phyloP scores from a whole-genome alignment of 2,329 filamentous ascomycete genomes.

The Periconia macrospinosa region DNA sequence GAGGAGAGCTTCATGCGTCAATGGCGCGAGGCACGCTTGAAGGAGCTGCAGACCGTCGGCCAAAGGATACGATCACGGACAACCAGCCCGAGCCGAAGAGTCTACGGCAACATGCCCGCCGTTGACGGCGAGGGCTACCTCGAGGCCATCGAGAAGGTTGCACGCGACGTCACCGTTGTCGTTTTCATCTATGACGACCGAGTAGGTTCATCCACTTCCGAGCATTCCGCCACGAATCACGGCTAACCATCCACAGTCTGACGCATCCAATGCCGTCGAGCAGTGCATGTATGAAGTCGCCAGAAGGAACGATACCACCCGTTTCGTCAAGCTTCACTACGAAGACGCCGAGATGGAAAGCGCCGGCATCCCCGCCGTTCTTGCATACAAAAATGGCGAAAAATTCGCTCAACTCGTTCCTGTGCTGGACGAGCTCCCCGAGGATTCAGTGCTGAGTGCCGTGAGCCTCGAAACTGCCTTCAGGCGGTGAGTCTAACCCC shows the following conservation, averaged over 20 bases:
- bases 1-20: constrained; percentile 81
- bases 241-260: constrained; percentile 59
- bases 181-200: constrained; percentile 91
- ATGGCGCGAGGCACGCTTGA: constrained; percentile 80
- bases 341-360: constrained; percentile 93
- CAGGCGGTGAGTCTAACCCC: constrained; percentile 45
- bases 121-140: constrained; percentile 92
- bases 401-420: constrained; percentile 89
- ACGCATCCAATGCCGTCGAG: constrained; percentile 78
- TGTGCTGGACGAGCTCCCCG: constrained; percentile 80
- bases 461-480: constrained; percentile 61
- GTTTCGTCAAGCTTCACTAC: constrained; percentile 89
- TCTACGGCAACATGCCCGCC: constrained; percentile 77
- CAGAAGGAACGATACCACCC: constrained; percentile 67
- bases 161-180: constrained; percentile 78
- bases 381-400: constrained; percentile 88
- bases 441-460: constrained; percentile 54
- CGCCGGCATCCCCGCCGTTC: constrained; percentile 80
- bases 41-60: constrained; percentile 71
- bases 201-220: constrained; percentile 57
- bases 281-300: constrained; percentile 76
- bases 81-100: constrained; percentile 74
- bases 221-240: neutral
- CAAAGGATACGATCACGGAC: constrained; percentile 61
- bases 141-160: constrained; percentile 92